Evolutionary conservation across 441 rosid genomes (phyloP).

Genomic region (Euphorbia schlechtendalii): DNA sequence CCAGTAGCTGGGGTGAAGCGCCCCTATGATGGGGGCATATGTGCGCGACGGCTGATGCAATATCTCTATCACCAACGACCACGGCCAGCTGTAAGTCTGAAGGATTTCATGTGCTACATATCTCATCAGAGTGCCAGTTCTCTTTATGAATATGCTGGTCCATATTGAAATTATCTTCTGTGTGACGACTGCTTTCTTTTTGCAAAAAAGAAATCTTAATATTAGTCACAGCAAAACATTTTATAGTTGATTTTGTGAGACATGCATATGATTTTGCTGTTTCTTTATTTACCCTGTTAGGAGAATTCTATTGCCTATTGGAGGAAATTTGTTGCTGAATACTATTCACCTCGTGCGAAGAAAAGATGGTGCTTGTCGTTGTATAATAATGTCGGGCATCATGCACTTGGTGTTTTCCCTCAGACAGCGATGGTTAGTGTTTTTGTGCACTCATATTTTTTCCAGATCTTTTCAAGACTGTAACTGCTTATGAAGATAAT

Average conservation of each 20-base stretch:
- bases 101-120: too few relatives aligned
- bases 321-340: slow-evolving; percentile 92
- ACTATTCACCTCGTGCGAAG: slow-evolving; percentile 95
- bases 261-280: slow-evolving; percentile 4
- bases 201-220: too few relatives aligned
- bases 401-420: slow-evolving; percentile 90
- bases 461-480: neutral
- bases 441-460: slow-evolving; percentile 3
- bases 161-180: too few relatives aligned
- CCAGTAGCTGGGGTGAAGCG: slow-evolving; percentile 45
- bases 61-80: slow-evolving; percentile 92
- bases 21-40: slow-evolving; percentile 57
- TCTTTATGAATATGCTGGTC: too few relatives aligned
- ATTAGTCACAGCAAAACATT: too few relatives aligned
- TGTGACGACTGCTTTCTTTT: too few relatives aligned
- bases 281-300: slow-evolving; percentile 36
- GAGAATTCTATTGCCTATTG: slow-evolving; percentile 85
- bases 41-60: slow-evolving; percentile 97
- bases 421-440: slow-evolving; percentile 87
- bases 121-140: too few relatives aligned
- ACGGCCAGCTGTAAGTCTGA: slow-evolving; percentile 67
- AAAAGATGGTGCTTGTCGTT: slow-evolving; percentile 94
- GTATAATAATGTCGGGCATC: slow-evolving; percentile 87
- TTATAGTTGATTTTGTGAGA: too few relatives aligned
- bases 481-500: neutral